Evolutionary conservation across 2,329 filamentous ascomycete genomes (phyloP).

Genomic region (Sporothrix luriei): DNA sequence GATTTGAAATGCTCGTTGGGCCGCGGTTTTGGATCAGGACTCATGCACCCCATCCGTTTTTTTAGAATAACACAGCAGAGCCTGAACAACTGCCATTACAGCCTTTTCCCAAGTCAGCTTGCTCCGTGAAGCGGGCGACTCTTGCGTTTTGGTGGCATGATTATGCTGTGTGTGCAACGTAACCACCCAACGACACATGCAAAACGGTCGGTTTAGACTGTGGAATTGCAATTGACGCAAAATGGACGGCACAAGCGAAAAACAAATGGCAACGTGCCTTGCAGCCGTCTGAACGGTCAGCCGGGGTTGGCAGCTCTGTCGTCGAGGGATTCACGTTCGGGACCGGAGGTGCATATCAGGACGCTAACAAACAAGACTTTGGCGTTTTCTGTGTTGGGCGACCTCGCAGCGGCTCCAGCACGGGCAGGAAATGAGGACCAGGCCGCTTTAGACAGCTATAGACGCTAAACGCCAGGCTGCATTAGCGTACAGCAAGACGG

Average conservation of each 20-base stretch:
- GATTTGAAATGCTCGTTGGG: neutral
- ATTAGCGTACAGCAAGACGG: conserved; percentile 5
- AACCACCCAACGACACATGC: neutral
- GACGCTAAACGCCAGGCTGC: neutral
- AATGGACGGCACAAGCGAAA: neutral
- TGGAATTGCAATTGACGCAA: no score
- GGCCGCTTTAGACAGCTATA: neutral
- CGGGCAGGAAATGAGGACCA: conserved; percentile 16
- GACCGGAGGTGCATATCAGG: neutral
- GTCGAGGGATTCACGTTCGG: neutral
- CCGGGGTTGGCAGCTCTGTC: no score
- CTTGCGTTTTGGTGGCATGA: neutral
- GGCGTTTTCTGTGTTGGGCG: neutral
- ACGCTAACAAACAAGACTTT: neutral
- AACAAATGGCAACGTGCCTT: neutral
- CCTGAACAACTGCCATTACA: neutral
- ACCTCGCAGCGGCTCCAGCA: neutral
- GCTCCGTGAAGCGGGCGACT: no score
- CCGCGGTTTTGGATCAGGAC: neutral
- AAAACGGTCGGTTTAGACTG: no score
- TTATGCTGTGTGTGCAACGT: neutral
- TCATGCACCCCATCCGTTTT: neutral
- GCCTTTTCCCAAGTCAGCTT: no score
- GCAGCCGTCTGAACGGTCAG: no score
- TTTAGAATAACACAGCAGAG: neutral